phyloP scores from a whole-genome alignment of 352 stramenopile species.

The Phytophthora constricta region DNA sequence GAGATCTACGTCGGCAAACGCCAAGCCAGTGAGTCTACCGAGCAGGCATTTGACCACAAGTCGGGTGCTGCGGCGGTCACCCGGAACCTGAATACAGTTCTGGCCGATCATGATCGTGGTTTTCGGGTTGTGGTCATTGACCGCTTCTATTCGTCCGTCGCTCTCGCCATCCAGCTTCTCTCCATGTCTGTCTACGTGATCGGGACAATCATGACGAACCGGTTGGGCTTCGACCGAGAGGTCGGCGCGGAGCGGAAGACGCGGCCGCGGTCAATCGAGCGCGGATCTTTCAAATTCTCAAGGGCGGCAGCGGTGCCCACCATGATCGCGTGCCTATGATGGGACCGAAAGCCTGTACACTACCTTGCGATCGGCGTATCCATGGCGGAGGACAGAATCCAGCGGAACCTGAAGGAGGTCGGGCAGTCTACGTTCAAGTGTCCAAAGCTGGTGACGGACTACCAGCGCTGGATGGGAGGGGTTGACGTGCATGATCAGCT shows the following conservation, averaged over 20 bases:
- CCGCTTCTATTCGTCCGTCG: conserved; percentile 30
- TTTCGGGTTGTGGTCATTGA: conserved; percentile 22
- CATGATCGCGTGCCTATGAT: conserved; percentile 21
- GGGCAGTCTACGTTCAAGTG: conserved; percentile 7
- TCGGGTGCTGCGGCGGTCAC: conserved; percentile 9
- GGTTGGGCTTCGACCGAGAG: conserved; percentile 8
- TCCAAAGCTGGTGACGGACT: conserved; percentile 20
- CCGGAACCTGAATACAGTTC: conserved; percentile 20
- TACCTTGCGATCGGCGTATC: conserved; percentile 23
- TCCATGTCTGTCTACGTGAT: conserved; percentile 36
- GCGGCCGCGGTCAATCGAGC: conserved; percentile 7
- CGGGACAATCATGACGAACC: conserved; percentile 30
- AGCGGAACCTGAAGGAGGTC: conserved; percentile 24
- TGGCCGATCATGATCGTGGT: background rate
- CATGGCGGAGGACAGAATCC: conserved; percentile 8
- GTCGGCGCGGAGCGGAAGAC: conserved; percentile 16
- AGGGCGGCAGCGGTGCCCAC: conserved; percentile 2
- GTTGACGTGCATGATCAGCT: conserved; percentile 34
- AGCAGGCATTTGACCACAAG: conserved; percentile 12
- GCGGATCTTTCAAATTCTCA: conserved; percentile 22
- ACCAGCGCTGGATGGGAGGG: too few species aligned
- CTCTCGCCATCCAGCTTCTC: conserved; percentile 28
- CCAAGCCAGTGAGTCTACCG: background rate
- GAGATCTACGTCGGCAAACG: conserved; percentile 12
- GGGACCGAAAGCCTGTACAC: conserved; percentile 38